phyloP scores from a whole-genome alignment of 192 early-diverging fungal species.

The Coemansia reversa region DNA sequence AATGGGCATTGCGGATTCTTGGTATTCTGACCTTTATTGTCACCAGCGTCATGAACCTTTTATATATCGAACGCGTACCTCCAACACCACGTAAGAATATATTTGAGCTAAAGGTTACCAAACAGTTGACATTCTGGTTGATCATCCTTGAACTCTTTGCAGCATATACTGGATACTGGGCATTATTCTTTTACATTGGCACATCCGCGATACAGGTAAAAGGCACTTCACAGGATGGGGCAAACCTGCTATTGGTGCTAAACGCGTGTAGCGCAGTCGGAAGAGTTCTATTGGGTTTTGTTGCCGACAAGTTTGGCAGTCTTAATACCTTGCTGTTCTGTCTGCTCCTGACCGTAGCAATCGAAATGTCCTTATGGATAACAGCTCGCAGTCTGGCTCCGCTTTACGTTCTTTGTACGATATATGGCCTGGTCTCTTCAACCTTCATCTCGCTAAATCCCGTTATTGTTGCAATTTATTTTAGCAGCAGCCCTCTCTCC shows the following conservation, averaged over 20 bases:
- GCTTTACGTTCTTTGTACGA: conserved; percentile 34
- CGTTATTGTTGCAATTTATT: conserved; percentile 34
- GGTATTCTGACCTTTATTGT: conserved; percentile 55
- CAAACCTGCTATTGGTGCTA: conserved; percentile 38
- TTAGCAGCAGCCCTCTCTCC: conserved; percentile 27
- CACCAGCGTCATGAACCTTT: conserved; percentile 28
- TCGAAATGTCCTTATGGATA: conserved; percentile 47
- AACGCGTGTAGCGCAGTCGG: conserved; percentile 39
- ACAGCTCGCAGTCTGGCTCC: conserved; percentile 23
- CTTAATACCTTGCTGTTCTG: conserved; percentile 39
- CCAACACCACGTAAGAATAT: conserved; percentile 54
- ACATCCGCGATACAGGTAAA: conserved; percentile 26
- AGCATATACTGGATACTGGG: conserved; percentile 52
- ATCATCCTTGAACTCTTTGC: conserved; percentile 33
- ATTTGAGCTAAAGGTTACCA: conserved; percentile 25
- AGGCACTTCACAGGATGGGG: conserved; percentile 25
- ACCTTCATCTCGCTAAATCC: conserved; percentile 52
- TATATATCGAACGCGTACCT: conserved; percentile 41
- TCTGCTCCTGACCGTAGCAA: conserved; percentile 21
- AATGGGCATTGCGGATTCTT: conserved; percentile 70
- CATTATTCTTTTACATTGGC: conserved; percentile 39
- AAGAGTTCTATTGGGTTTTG: conserved; percentile 28
- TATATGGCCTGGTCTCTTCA: conserved; percentile 43
- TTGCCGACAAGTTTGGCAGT: conserved; percentile 39
- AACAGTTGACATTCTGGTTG: conserved; percentile 35